phyloP scores from a whole-genome alignment of 441 rosid species.

The Theobroma grandiflorum region DNA sequence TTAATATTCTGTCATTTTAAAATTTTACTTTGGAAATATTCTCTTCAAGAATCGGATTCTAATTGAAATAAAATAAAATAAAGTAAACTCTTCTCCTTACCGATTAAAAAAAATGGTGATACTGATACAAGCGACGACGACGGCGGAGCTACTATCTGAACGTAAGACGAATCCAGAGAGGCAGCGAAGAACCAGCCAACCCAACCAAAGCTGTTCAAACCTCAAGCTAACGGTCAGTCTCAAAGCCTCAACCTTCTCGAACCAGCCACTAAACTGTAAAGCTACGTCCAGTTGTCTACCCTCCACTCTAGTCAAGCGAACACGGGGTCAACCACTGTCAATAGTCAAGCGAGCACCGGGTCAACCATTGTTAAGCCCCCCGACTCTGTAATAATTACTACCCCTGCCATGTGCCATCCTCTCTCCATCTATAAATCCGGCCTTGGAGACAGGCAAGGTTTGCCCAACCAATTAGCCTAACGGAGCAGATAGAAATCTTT shows the following conservation, averaged over 20 bases:
- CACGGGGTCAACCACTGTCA: slow-evolving; percentile 53
- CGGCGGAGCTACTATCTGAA: no score
- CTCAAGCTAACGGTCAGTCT: no score
- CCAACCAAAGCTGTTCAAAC: no score
- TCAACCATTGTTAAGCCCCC: slow-evolving; percentile 58
- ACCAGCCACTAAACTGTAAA: slow-evolving; percentile 38
- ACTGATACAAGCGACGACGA: no score
- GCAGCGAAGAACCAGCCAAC: no score
- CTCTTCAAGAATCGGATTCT: no score
- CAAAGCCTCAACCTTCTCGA: background rate
- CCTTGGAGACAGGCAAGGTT: slow-evolving; percentile 71
- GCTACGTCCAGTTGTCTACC: background rate
- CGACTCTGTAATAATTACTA: slow-evolving; percentile 33
- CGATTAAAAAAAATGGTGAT: no score
- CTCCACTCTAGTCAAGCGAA: slow-evolving; percentile 24
- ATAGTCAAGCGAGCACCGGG: slow-evolving; percentile 19
- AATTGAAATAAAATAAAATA: no score
- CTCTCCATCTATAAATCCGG: slow-evolving; percentile 54
- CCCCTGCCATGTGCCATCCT: slow-evolving; percentile 38
- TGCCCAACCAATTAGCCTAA: slow-evolving; percentile 64
- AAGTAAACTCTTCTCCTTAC: no score
- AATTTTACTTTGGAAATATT: no score
- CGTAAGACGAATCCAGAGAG: no score
- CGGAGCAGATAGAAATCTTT: background rate
- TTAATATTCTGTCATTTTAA: no score